Evolutionary conservation across 2,329 filamentous ascomycete genomes (phyloP), one percentile per base, ranked within the genome.

Genomic region (Pestalotiopsis sp.): DNA sequence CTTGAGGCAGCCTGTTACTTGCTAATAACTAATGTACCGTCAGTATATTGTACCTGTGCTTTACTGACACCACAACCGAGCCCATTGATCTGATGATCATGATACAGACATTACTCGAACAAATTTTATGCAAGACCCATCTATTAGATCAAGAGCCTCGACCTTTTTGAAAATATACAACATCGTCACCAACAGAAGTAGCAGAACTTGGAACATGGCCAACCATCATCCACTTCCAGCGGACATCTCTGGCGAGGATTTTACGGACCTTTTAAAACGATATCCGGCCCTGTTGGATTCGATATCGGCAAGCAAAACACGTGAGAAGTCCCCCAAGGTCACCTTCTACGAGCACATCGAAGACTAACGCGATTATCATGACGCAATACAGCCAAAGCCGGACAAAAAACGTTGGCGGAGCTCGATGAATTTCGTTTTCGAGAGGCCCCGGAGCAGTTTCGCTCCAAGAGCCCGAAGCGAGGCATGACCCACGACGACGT

Each of bases 341-440:
- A 12, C n/a, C 6, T 39, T 23, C 20, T 23, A 23, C 20, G 20
- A 23, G 20, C 20, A 23, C 20, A 23, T 23, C 20, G 20, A 23
- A 63, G 38, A 38, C 45, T 49, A 62, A 14, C 66, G 17, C 3
- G 3, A 9, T 36, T 36, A 9, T 36, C 17, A 52, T n/a, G 17
- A 36, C 23, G 41, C 17, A 52, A 55, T 60, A 57, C 71, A 86
- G 84, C 77, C 71, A 88, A 88, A 71, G 69, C 78, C 3, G 85
- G 84, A 39, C 84, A 87, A 69, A 82, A 81, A 74, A 82, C 84
- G 1, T 82, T 93, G 5, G 74, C 81, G 36, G 83, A 88, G 63
- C 83, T 93, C 23, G 91, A 93, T 70, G 71, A 81, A 1, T 88
- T 87, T 73, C 87, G 91, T 68, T 90, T 91, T 73, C 77, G 79